Evolutionary conservation across 2,329 filamentous ascomycete species (phyloP), one percentile per base, ranked within the genome.

Genomic region (Fusarium sp.): DNA sequence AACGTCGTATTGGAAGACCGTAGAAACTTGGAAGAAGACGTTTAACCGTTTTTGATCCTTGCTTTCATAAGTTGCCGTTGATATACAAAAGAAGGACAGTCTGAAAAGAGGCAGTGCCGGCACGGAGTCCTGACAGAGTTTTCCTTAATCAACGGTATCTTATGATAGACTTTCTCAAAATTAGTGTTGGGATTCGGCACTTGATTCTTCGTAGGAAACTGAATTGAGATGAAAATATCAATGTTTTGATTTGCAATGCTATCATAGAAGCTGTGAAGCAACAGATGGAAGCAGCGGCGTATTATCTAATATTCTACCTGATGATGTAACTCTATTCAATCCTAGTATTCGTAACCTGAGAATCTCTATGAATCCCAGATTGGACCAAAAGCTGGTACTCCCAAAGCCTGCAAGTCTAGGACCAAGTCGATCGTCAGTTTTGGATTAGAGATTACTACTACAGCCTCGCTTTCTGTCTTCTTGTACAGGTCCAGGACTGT

Each of bases 391-490:
- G 90, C 90, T 4, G 88, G 86, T 7, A 93, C 82, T 0, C 90
- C 90, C 64, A 89, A 84, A 54, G 83, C 84, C 81, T 93, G 90
- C 58, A 94, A 79, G 10, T 86, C 89, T 76, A 89, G 90, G 0
- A 93, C 91, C 6, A 93, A 84, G 80, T 87, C 87, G 74, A 85
- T 85, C 13, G 91, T 93, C 32, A 93, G 84, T 60, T 80, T 85
- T 57, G 89, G 87, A 79, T 93, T 94, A 49, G 88, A 89, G 72
- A 94, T 90, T 60, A 93, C 86, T 74, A 92, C 89, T n/a, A 93
- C 90, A 8, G 91, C 92, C 82, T 93, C 91, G 1, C 90, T 80
- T 19, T 83, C 81, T 67, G 86, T 88, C 30, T 86, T 84, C 30
- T 89, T 81, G 5, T 84, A 82, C 19, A 90, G 77, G 77, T 92